These are phyloP conservation scores for Mycena rebaudengoi DNA, from an alignment of 768 basidiomycete species.

Conservation along the genomic window DNA sequence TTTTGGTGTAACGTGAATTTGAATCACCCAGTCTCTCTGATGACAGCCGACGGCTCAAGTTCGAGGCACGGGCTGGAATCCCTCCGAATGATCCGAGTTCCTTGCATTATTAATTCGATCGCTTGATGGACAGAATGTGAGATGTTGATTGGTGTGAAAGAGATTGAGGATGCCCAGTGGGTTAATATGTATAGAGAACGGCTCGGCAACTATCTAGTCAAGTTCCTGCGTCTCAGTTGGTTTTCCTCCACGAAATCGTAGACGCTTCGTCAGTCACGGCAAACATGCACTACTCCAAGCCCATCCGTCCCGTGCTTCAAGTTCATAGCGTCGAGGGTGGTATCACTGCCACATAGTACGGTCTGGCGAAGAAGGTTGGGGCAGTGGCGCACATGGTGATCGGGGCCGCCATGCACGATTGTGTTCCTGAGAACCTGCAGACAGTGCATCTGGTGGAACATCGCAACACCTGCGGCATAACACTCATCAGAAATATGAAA, in stretches of 20 bases:
- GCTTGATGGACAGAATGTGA: too few species aligned
- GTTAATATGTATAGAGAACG: too few species aligned
- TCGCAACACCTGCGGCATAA: constrained; percentile 29
- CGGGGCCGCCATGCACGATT: constrained; percentile 27
- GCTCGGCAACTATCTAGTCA: too few species aligned
- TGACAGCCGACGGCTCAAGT: too few species aligned
- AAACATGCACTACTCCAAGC: constrained; percentile 35
- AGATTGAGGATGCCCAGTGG: too few species aligned
- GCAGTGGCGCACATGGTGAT: constrained; percentile 40
- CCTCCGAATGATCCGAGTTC: too few species aligned
- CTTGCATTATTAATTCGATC: too few species aligned
- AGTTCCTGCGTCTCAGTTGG: too few species aligned
- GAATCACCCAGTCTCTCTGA: too few species aligned
- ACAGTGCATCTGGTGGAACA: constrained; percentile 47
- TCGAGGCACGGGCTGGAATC: too few species aligned
- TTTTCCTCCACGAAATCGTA: constrained; percentile 34
- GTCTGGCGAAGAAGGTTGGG: constrained; percentile 42
- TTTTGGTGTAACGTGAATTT: too few species aligned
- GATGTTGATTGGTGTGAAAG: too few species aligned
- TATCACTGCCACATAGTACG: constrained; percentile 40
- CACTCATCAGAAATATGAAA: not conserved
- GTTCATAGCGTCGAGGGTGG: constrained; percentile 39
- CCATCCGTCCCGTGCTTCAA: constrained; percentile 33
- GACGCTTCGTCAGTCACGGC: constrained; percentile 38
- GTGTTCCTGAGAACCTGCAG: constrained; percentile 36